phyloP scores from a whole-genome alignment of 306 rosid species.

The Malus fusca region DNA sequence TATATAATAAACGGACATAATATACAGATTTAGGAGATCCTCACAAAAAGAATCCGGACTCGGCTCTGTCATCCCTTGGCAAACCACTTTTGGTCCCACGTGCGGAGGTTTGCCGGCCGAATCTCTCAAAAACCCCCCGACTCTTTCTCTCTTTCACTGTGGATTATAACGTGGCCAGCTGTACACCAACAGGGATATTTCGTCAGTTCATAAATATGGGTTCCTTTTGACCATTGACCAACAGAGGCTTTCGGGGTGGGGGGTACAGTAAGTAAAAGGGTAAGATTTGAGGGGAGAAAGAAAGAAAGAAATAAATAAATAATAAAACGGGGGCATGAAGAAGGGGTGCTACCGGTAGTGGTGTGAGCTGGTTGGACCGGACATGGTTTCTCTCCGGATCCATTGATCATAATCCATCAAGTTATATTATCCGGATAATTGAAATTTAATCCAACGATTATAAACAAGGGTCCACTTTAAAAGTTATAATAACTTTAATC shows the following conservation, averaged over 20 bases:
- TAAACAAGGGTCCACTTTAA: accelerated
- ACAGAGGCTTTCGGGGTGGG: neutral
- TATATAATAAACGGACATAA: accelerated
- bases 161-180: slow-evolving; percentile 52
- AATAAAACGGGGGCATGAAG: slow-evolving; percentile 9
- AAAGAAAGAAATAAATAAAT: neutral
- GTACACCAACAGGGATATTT: slow-evolving; percentile 14
- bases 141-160: neutral
- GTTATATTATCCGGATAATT: accelerated
- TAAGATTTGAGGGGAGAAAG: neutral
- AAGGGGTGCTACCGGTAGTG: slow-evolving; percentile 13
- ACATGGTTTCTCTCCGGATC: no score
- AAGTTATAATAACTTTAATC: no score
- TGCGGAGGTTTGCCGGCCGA: slow-evolving; percentile 9
- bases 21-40: no score
- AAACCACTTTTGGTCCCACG: slow-evolving; percentile 11
- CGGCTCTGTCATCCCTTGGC: neutral
- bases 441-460: no score
- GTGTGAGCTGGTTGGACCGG: slow-evolving; percentile 17
- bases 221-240: slow-evolving; percentile 12
- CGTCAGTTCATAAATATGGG: neutral
- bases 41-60: no score
- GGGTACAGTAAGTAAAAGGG: neutral
- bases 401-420: no score
- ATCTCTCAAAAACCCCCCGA: neutral